A percentile compares a stretch with the other conserved stretches of the same genome.
Evolutionary conservation across 306 rosid genomes (phyloP).

Genomic region (peach (Prunus persica)): Prunus_persica_NCBIv2 NC_034009.1:10634001-10634500

Average conservation of each 20-base stretch:
- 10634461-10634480: not conserved
- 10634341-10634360: not conserved
- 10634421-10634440: not conserved
- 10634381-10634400: not conserved
- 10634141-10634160: not conserved
- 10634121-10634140: not conserved
- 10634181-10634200: not conserved
- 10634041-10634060: not conserved
- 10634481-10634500: not conserved
- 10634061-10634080: not conserved
- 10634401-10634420: not conserved
- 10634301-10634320: not conserved
- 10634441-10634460: not conserved
- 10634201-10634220: not conserved
- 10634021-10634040: not conserved
- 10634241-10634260: not conserved
- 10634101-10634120: not conserved
- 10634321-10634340: not conserved
- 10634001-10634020: not conserved
- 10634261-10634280: not conserved
- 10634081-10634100: not conserved
- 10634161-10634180: not conserved
- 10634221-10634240: not conserved
- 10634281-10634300: not conserved
- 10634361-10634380: not conserved